Percentiles rank a stretch among this genome's conserved stretches.
phyloP scores from a whole-genome alignment of 2,329 filamentous ascomycete genomes.

The Sphaerulina populicola region DNA sequence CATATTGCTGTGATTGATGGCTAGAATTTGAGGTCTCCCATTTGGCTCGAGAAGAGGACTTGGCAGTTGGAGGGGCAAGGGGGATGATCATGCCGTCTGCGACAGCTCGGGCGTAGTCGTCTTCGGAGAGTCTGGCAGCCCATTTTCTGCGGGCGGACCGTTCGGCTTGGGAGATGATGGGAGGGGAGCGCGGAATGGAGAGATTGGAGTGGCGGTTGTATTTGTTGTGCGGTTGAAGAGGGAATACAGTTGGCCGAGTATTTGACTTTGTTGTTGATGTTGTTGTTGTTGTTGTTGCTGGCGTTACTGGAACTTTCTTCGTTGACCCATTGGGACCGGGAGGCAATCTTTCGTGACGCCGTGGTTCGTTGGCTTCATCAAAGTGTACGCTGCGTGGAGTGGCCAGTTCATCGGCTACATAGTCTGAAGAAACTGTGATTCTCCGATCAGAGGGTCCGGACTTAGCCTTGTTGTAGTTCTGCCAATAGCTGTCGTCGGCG shows the following conservation, averaged over 20 bases:
- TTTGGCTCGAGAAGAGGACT: background rate
- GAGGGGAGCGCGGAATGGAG: too few relatives aligned
- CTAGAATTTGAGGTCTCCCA: background rate
- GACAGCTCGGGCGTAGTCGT: background rate
- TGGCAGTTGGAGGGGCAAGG: background rate
- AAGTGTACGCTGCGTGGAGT: background rate
- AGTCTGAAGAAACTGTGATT: background rate
- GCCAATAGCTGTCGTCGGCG: background rate
- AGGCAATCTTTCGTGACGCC: background rate
- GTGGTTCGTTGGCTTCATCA: background rate
- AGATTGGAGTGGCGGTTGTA: too few relatives aligned
- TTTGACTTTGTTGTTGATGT: background rate
- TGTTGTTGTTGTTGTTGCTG: background rate
- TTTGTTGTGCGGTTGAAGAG: background rate
- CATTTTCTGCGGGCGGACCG: background rate
- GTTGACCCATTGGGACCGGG: background rate
- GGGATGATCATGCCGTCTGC: background rate
- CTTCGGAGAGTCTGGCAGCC: background rate
- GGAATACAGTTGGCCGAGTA: background rate
- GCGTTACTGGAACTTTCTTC: background rate
- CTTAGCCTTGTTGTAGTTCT: background rate
- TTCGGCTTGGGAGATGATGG: background rate
- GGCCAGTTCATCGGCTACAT: background rate
- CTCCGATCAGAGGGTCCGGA: background rate
- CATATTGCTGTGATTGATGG: too few relatives aligned